Evolutionary conservation across 345 rosid genomes (phyloP).

Genomic region (Rhodamnia argentea): DNA sequence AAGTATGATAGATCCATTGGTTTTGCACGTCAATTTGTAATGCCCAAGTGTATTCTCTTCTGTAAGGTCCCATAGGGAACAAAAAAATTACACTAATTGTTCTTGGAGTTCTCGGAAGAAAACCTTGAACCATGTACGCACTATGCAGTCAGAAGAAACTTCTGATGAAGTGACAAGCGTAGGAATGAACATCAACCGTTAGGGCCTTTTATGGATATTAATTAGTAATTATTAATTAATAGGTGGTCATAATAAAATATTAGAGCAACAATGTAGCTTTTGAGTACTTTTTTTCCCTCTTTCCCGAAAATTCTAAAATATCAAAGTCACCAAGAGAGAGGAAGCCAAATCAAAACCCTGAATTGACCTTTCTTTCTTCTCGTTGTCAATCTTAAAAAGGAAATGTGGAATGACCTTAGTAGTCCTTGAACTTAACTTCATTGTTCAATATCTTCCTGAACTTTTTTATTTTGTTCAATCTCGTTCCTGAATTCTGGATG

Average conservation of each 20-base stretch:
- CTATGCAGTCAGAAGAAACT: neutral
- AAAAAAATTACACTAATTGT: neutral
- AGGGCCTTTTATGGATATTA: neutral
- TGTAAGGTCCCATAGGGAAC: neutral
- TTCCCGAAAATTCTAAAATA: neutral
- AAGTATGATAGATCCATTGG: neutral
- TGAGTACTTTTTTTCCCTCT: neutral
- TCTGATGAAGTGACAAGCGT: neutral
- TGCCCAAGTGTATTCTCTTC: neutral
- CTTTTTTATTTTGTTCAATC: neutral
- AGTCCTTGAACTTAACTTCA: neutral
- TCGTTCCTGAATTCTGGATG: neutral
- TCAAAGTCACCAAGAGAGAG: neutral
- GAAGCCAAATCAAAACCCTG: neutral
- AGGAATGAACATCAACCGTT: neutral
- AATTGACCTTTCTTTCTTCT: neutral
- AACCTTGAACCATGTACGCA: neutral
- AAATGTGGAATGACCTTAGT: neutral
- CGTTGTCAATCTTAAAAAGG: neutral
- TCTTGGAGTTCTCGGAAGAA: neutral
- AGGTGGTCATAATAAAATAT: neutral
- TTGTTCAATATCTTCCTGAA: neutral
- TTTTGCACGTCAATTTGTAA: neutral
- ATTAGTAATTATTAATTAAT: neutral
- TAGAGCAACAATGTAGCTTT: neutral